phyloP scores from a whole-genome alignment of 345 rosid species.

The Gossypium stocksii region DNA sequence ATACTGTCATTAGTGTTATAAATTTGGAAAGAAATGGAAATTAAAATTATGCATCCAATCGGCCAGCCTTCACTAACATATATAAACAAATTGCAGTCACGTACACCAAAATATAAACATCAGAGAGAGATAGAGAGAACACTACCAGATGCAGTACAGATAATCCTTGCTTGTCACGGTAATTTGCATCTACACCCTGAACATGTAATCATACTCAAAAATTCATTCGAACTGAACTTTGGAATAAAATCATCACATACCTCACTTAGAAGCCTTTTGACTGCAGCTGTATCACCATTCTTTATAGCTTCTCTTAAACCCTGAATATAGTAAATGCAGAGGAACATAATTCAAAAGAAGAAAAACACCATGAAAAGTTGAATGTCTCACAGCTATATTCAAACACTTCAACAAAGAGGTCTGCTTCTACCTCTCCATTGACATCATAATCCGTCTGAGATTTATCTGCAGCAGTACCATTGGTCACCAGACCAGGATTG shows the following conservation, averaged over 20 bases:
- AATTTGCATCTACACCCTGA: slow-evolving; percentile 93
- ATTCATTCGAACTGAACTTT: neutral
- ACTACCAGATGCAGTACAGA: slow-evolving; percentile 86
- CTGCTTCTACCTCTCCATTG: slow-evolving; percentile 69
- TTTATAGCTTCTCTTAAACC: slow-evolving; percentile 96
- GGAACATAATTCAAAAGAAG: neutral
- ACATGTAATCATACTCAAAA: slow-evolving; percentile 20
- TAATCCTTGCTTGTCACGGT: slow-evolving; percentile 80
- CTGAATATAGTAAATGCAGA: slow-evolving; percentile 31
- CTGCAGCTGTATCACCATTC: slow-evolving; percentile 75
- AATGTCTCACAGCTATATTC: neutral
- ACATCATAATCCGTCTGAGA: slow-evolving; percentile 71
- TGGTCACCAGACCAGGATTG: slow-evolving; percentile 47
- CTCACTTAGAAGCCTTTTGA: slow-evolving; percentile 73
- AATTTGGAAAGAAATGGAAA: neutral
- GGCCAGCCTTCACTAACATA: neutral
- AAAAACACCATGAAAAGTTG: slow-evolving; percentile 6
- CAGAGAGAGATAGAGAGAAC: slow-evolving; percentile 10
- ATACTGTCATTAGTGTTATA: slow-evolving; percentile 19
- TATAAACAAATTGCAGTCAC: neutral
- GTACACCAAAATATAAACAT: neutral
- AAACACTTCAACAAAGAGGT: neutral
- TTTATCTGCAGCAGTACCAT: slow-evolving; percentile 29
- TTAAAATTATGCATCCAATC: neutral
- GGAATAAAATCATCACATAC: slow-evolving; percentile 33